Conservation (phyloP, 306 rosid genomes). For the Begonia fuchsioides region DNA sequence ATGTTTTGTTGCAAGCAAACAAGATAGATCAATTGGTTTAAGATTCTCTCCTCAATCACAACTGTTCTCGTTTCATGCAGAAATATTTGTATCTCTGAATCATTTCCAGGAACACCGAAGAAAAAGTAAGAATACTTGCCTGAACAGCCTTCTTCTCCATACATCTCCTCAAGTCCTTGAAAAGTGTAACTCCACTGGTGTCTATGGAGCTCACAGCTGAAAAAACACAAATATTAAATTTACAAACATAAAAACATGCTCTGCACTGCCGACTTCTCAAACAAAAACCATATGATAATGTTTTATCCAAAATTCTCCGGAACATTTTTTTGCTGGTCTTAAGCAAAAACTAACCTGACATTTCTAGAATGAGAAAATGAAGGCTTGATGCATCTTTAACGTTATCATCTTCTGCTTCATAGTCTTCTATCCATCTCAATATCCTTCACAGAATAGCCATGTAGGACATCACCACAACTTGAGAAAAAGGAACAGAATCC, state of each 20-base stretch:
- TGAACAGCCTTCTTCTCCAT: slow-evolving; percentile 38
- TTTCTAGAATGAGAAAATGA: slow-evolving; percentile 43
- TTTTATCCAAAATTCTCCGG: too few species aligned
- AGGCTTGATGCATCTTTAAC: slow-evolving; percentile 25
- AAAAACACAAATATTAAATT: background rate
- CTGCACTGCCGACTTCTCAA: too few species aligned
- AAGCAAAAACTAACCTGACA: slow-evolving; percentile 43
- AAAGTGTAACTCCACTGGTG: slow-evolving; percentile 73
- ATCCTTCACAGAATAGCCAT: slow-evolving; percentile 27
- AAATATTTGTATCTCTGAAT: too few species aligned
- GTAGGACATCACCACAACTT: background rate
- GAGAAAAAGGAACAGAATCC: background rate
- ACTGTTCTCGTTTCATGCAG: too few species aligned
- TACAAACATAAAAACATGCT: too few species aligned
- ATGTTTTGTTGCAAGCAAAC: too few species aligned
- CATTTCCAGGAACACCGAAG: background rate
- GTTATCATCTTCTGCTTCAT: slow-evolving; percentile 31
- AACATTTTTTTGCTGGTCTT: too few species aligned
- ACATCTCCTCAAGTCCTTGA: slow-evolving; percentile 41
- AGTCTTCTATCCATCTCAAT: slow-evolving; percentile 76
- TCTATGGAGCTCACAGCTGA: slow-evolving; percentile 81
- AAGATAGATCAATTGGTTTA: too few species aligned
- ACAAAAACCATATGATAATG: too few species aligned
- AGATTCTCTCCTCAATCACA: too few species aligned
- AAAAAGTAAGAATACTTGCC: slow-evolving; percentile 28